Base-by-base conservation (phyloP, 2,329 filamentous ascomycete genomes). In the Apiospora koreana region DNA sequence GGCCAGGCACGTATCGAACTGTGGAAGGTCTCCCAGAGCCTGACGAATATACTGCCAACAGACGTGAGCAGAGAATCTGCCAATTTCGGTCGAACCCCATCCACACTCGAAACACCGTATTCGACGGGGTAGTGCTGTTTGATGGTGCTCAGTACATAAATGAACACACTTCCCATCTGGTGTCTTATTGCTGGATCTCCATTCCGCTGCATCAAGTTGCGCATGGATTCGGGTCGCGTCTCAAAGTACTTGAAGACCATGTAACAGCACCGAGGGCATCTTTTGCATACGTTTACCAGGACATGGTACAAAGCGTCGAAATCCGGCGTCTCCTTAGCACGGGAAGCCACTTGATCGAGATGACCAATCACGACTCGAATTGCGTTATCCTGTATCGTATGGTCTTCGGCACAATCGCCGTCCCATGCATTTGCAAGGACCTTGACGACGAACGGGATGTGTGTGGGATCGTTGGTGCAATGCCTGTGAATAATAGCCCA, bases 391-490 rank as follows among this genome's bases (percentile, higher is more conserved):
- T 89, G 85, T 21, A 85, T 73, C 23, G 71, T 73, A 74, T 88
- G 85, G 21, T 86, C 80, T 18, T 82, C 77, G 1, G 86, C 86
- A 76, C 88, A 89, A 0, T 84, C 86, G 43, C 88, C 75, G 25
- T 83, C 80, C 65, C 85, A 88, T 67, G 91, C 82, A 48, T 88
- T 86, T 9, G 83, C 80, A 41, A 96, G 85, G 46, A 94, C 83
- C 69, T 86, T 85, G 45, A 86, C 84, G 21, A 94, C 86, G 74
- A 97, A 94, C 1, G 83, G 81, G 1, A 90, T 85, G 76, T 97
- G 93, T 42, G 86, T 86, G 1, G 89, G 88, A 75, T 97, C 94
- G 75, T 92, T 93, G 31, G 97, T 85, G 78, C 92, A 95, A 76
- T 97, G 94, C 23, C 92, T 89, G 68, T 92, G 89, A 65, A 97